A percentile compares a stretch with the other conserved stretches of the same genome.
phyloP scores from a whole-genome alignment of 1,284 basidiomycete species.

The Cutaneotrichosporon sp. region DNA sequence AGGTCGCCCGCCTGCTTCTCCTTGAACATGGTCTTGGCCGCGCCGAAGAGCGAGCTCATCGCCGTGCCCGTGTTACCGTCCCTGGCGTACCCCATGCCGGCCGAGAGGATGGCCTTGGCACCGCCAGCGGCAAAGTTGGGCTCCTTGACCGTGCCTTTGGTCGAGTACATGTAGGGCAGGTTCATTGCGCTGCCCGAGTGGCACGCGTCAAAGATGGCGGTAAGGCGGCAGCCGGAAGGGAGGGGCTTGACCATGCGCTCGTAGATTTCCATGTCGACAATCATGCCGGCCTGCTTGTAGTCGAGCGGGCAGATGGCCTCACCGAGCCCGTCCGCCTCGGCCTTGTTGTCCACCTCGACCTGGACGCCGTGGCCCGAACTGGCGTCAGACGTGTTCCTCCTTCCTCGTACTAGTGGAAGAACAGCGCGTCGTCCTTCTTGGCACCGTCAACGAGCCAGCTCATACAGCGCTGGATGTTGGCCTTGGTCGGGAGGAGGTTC shows the following conservation, averaged over 20 bases:
- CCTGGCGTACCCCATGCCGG: constrained; percentile 51
- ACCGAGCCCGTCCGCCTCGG: constrained; percentile 50
- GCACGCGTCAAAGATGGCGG: too few species aligned
- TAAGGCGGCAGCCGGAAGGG: too few species aligned
- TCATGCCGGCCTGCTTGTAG: constrained; percentile 67
- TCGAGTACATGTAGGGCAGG: constrained; percentile 68
- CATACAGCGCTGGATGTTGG: constrained; percentile 85
- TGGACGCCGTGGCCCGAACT: constrained; percentile 76
- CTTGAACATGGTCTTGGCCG: constrained; percentile 24
- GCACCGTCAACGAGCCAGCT: constrained; percentile 80
- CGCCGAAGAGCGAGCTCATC: constrained; percentile 56
- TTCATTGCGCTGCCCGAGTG: constrained; percentile 53
- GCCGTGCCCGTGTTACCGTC: constrained; percentile 72
- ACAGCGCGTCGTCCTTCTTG: constrained; percentile 77
- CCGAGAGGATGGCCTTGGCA: constrained; percentile 66
- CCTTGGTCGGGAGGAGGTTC: constrained; percentile 67
- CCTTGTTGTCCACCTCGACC: constrained; percentile 65
- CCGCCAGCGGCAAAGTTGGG: constrained; percentile 78
- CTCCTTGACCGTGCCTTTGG: constrained; percentile 90
- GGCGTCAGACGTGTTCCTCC: background rate
- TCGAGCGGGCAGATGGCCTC: constrained; percentile 82
- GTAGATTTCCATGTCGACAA: constrained; percentile 63
- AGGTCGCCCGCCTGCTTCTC: constrained; percentile 35
- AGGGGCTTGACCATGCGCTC: constrained; percentile 60
- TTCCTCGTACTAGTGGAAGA: constrained; percentile 67